These are phyloP conservation scores for Fonsecaea pedrosoi DNA, from an alignment of 2,329 filamentous ascomycete genomes.

Conservation along the genomic window DNA sequence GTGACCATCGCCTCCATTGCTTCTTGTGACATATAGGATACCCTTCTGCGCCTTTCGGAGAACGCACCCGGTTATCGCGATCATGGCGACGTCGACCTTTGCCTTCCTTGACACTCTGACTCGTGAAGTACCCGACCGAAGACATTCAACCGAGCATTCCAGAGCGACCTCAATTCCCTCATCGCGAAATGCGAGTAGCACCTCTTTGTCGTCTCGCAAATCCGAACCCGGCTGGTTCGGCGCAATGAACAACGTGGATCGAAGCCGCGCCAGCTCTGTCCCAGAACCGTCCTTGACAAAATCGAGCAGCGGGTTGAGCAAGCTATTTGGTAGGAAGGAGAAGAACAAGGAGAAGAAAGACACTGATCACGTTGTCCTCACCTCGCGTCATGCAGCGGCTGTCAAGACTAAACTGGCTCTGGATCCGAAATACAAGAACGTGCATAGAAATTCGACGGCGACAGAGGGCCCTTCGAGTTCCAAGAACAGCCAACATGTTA, in stretches of 20 bases:
- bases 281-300: conserved; percentile 10
- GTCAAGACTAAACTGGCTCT: conserved; percentile 28
- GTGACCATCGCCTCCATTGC: background rate
- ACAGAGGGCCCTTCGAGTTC: background rate
- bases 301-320: conserved; percentile 17
- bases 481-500: conserved; percentile 23
- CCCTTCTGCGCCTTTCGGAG: background rate
- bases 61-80: background rate
- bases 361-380: conserved; percentile 20
- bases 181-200: conserved; percentile 16
- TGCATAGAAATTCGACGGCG: background rate
- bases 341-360: conserved; percentile 31
- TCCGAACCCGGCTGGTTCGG: conserved; percentile 29
- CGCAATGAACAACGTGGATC: conserved; percentile 21
- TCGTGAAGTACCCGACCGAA: conserved; percentile 14
- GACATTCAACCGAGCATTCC: conserved; percentile 16
- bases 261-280: conserved; percentile 21
- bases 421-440: conserved; percentile 25
- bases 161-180: background rate
- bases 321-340: conserved; percentile 21
- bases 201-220: conserved; percentile 22
- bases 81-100: conserved; percentile 10
- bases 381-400: conserved; percentile 23
- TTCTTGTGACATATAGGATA: conserved; percentile 3
- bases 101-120: conserved; percentile 11